Evolutionary conservation across 2,329 filamentous ascomycete genomes (phyloP).

Genomic region (Xylariaceae sp.): DNA sequence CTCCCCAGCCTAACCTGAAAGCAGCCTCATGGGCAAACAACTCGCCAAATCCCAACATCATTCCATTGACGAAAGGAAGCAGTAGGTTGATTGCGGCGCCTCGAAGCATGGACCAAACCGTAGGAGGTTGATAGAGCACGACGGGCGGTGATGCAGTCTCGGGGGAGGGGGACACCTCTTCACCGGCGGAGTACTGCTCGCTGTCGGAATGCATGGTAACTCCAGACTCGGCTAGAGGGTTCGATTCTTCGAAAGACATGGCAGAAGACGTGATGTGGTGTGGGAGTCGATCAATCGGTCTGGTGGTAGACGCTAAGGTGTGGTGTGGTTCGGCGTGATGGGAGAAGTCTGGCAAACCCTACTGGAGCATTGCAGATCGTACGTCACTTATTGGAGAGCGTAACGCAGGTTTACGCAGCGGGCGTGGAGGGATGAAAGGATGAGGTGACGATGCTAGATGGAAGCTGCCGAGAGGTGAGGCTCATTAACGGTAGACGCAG

Average conservation of each 20-base stretch:
- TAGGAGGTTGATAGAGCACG: constrained; percentile 85
- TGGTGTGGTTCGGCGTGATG: no score
- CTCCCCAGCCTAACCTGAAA: constrained; percentile 87
- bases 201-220: constrained; percentile 78
- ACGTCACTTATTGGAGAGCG: no score
- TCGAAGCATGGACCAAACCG: constrained; percentile 77
- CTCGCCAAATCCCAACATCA: constrained; percentile 98
- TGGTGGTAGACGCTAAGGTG: no score
- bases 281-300: no score
- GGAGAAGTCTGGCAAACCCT: no score
- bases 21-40: constrained; percentile 94
- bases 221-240: constrained; percentile 65
- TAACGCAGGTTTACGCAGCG: no score
- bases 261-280: not conserved
- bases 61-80: constrained; percentile 90
- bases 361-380: no score
- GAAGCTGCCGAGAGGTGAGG: no score
- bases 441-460: no score
- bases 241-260: constrained; percentile 50
- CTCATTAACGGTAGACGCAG: no score
- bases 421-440: no score
- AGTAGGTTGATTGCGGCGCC: constrained; percentile 95
- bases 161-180: constrained; percentile 57
- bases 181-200: constrained; percentile 71
- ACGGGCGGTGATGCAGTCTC: constrained; percentile 62